phyloP scores from a whole-genome alignment of 2,329 filamentous ascomycete genomes.

The Lachnellula subtilissima region DNA sequence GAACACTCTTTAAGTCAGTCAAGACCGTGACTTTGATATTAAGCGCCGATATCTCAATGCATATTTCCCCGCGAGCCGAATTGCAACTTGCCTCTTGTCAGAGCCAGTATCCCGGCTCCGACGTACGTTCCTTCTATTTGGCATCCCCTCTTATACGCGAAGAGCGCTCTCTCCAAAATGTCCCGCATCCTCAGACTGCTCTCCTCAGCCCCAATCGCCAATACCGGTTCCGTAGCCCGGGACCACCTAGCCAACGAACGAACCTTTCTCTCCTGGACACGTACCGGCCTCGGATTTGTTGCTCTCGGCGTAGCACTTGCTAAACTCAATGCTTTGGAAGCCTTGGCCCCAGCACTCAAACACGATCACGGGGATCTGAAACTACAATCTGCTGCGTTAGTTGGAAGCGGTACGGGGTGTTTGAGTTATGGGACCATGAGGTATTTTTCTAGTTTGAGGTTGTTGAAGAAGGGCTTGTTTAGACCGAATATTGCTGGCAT shows the following conservation, averaged over 20 bases:
- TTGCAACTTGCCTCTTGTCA: no score
- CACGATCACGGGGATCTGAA: slow-evolving; percentile 31
- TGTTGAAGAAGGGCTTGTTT: slow-evolving; percentile 41
- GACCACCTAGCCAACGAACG: slow-evolving; percentile 47
- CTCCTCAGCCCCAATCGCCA: slow-evolving; percentile 24
- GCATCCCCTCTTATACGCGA: background rate
- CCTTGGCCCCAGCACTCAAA: slow-evolving; percentile 19
- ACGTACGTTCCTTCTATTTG: background rate
- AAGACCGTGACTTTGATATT: no score
- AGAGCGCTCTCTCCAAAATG: slow-evolving; percentile 2
- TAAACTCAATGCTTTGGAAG: slow-evolving; percentile 43
- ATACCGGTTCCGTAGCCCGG: slow-evolving; percentile 45
- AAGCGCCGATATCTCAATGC: no score
- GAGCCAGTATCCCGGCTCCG: no score
- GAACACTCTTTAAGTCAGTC: no score
- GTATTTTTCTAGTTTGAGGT: slow-evolving; percentile 42
- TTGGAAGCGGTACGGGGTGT: slow-evolving; percentile 41
- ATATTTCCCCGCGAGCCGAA: no score
- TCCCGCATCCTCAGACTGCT: slow-evolving; percentile 18
- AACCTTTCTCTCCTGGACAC: slow-evolving; percentile 48
- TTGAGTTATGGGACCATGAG: slow-evolving; percentile 43
- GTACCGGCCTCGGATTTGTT: slow-evolving; percentile 47
- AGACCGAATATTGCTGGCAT: slow-evolving; percentile 71
- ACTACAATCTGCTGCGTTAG: slow-evolving; percentile 37
- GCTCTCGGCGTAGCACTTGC: slow-evolving; percentile 47